Evolutionary conservation across 495 filamentous ascomycete species (phyloP), one percentile per base, ranked within the genome.

Genomic region (Penicillium mononematosum): DNA sequence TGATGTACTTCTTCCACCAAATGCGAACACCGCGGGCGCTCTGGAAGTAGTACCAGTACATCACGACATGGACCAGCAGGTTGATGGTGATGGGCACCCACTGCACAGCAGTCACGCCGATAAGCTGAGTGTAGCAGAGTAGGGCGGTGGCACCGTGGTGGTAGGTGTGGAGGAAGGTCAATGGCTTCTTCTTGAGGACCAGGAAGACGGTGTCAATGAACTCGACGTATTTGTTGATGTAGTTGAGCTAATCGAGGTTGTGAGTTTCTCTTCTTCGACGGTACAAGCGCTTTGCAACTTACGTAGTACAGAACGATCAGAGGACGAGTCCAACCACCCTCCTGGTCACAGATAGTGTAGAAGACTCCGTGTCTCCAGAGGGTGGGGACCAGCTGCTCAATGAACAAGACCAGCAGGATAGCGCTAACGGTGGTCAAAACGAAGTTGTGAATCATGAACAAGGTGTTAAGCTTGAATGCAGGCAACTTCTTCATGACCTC

Each of bases 131-230:
- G 73, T 86, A 88, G 80, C 85, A 88, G 44, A 88, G 79, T 29
- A 87, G 77, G 51, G 85, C 85, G 24, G 85, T 88, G 56, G 85
- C 85, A 62, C 85, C 85, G 70, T 88, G 85, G 78, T 88, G 85
- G 70, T 88, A 88, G 65, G 85, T 87, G 76, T 88, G 85, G 55
- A 88, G 82, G 78, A 88, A 88, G 64, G 85, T 88, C 70, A 88
- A 69, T n/a, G 85, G 85, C 71, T 88, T 88, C 79, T 88, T 88
- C 76, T 88, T 88, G 59, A 88, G 78, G 68, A 87, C 80, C 16
- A 88, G 79, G 76, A 88, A 88, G 65, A 85, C 77, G 55, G 85
- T 88, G 68, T 88, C 85, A 58, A 88, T 64, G 51, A 88, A 71
- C 70, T 88, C 85, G 60, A 88, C 69, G 75, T 85, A 88, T 70